phyloP scores from a whole-genome alignment of 805 yeast genomes.

The Lipomyces lipofer region DNA sequence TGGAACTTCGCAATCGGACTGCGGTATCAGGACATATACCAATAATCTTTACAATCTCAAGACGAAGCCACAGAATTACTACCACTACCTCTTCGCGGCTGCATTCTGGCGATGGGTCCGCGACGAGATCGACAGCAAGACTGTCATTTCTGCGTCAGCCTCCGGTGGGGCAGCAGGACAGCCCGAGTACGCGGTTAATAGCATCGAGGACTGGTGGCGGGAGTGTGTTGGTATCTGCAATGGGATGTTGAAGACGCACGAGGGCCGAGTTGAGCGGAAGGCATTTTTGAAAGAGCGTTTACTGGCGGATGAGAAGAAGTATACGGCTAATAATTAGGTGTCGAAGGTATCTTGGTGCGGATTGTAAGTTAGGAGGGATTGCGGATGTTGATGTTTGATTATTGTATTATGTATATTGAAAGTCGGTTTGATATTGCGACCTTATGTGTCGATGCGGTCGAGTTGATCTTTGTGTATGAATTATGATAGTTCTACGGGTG shows the following conservation, averaged over 20 bases:
- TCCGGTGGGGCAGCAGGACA: not conserved
- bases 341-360: too few relatives aligned
- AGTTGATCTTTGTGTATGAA: too few relatives aligned
- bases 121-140: constrained; percentile 23
- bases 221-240: constrained; percentile 28
- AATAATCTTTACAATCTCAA: constrained; percentile 21
- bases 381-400: too few relatives aligned
- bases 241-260: constrained; percentile 16
- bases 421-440: too few relatives aligned
- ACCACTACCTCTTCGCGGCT: constrained; percentile 29
- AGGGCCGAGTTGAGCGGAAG: constrained; percentile 17
- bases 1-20: constrained; percentile 14
- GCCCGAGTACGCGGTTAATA: constrained; percentile 3
- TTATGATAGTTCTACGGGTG: too few relatives aligned
- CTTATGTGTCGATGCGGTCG: too few relatives aligned
- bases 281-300: constrained; percentile 24
- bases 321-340: constrained; percentile 13
- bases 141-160: constrained; percentile 4
- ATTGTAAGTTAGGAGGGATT: too few relatives aligned
- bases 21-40: constrained; percentile 26
- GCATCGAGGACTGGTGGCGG: constrained; percentile 29
- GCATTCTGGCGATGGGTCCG: constrained; percentile 32
- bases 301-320: constrained; percentile 23
- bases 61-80: constrained; percentile 24
- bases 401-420: too few relatives aligned